Evolutionary conservation across 768 basidiomycete genomes (phyloP).

Genomic region (Galerina sulciceps): DNA sequence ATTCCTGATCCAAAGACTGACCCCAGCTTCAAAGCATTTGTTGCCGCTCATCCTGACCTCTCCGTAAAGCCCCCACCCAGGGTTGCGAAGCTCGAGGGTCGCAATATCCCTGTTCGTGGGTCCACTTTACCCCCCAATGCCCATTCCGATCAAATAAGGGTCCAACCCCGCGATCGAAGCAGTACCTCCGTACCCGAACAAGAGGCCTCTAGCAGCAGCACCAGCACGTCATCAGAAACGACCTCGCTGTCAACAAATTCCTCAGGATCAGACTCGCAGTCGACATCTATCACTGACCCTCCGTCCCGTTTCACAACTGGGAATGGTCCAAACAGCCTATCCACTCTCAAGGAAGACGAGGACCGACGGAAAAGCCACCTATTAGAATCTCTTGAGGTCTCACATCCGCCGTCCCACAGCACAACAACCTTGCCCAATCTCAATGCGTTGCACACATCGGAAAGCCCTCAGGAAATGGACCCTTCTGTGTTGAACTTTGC

Average conservation of each 20-base stretch:
- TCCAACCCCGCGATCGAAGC: conserved; percentile 37
- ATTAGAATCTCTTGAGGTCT: conserved; percentile 6
- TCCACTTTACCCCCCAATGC: conserved; percentile 37
- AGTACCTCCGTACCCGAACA: conserved; percentile 29
- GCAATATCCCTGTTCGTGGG: conserved; percentile 32
- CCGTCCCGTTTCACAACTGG: conserved; percentile 47
- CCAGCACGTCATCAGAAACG: conserved; percentile 44
- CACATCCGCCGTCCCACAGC: conserved; percentile 31
- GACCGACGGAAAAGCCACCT: conserved; percentile 21
- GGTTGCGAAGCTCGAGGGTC: conserved; percentile 17
- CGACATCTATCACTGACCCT: conserved; percentile 52
- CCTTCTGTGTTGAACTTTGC: conserved; percentile 77
- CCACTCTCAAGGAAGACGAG: conserved; percentile 31
- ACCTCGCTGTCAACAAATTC: conserved; percentile 49
- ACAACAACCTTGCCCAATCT: conserved; percentile 40
- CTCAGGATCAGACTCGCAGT: conserved; percentile 42
- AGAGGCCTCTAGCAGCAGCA: conserved; percentile 38
- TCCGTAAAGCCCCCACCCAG: conserved; percentile 51
- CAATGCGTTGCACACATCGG: conserved; percentile 31
- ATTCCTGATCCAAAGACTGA: conserved; percentile 95
- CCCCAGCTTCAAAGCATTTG: conserved; percentile 88
- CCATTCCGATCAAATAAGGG: conserved; percentile 26
- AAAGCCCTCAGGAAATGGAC: conserved; percentile 64
- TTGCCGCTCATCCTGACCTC: conserved; percentile 91
- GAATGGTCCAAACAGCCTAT: conserved; percentile 21